Evolutionary conservation across 441 rosid species (phyloP).

Genomic region (Aleurites moluccanus): DNA sequence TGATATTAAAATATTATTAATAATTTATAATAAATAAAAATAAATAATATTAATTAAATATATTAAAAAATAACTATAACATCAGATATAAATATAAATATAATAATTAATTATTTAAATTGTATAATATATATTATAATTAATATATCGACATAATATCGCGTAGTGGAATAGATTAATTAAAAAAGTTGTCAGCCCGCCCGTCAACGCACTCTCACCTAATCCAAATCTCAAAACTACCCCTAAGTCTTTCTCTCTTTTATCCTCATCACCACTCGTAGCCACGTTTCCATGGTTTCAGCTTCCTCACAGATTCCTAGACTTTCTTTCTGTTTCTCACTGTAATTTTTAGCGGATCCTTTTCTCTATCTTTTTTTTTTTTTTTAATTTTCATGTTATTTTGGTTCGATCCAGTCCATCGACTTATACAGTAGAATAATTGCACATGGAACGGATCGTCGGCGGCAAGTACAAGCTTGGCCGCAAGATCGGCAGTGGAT

Average conservation of each 20-base stretch:
- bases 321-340: neutral
- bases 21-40: too few relatives aligned
- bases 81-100: too few relatives aligned
- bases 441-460: constrained; percentile 74
- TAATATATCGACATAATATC: too few relatives aligned
- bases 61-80: too few relatives aligned
- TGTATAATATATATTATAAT: too few relatives aligned
- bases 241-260: constrained; percentile 19
- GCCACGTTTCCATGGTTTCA: constrained; percentile 34
- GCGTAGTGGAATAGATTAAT: too few relatives aligned
- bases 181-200: constrained; percentile 20
- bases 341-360: constrained; percentile 4
- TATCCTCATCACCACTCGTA: constrained; percentile 13
- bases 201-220: constrained; percentile 1
- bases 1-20: too few relatives aligned
- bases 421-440: neutral
- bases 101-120: too few relatives aligned
- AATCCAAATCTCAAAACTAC: constrained; percentile 29
- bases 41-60: too few relatives aligned
- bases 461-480: constrained; percentile 93
- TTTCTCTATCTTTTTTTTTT: neutral
- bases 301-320: neutral
- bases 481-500: constrained; percentile 95
- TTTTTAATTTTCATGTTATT: neutral
- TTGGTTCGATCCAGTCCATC: neutral